Conservation (phyloP, 257 asterid genomes). For the Solanum etuberosum region DNA sequence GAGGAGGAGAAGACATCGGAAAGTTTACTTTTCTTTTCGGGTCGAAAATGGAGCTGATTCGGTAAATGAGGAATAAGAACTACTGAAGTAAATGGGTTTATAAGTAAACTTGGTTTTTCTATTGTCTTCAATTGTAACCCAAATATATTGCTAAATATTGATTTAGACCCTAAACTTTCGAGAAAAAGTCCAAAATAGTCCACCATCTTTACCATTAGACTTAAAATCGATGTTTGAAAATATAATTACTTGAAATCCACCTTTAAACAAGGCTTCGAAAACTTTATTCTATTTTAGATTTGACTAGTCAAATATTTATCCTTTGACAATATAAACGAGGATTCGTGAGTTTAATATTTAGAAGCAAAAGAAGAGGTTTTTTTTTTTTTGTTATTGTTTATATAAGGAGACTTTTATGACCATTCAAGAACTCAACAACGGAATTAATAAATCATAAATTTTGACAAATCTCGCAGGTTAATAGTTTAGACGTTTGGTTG, state of each 20-base stretch:
- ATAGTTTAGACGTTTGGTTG: background rate
- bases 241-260: background rate
- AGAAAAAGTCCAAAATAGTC: background rate
- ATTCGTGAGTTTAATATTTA: no score
- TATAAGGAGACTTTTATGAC: background rate
- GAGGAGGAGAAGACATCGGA: slow-evolving; percentile 29
- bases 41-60: background rate
- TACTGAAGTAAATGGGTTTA: background rate
- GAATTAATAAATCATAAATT: background rate
- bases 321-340: no score
- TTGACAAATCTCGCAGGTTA: background rate
- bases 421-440: background rate
- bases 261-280: background rate
- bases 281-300: background rate
- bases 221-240: background rate
- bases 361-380: no score
- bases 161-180: background rate
- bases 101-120: background rate
- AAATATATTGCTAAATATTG: background rate
- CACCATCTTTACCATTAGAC: background rate
- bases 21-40: background rate
- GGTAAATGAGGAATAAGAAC: background rate
- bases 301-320: no score
- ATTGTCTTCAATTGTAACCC: background rate
- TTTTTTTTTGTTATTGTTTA: background rate